These are phyloP conservation scores for Cymbopogon flexuosus DNA, from an alignment of 202 grass and related monocot genomes.

Conservation along the genomic window DNA sequence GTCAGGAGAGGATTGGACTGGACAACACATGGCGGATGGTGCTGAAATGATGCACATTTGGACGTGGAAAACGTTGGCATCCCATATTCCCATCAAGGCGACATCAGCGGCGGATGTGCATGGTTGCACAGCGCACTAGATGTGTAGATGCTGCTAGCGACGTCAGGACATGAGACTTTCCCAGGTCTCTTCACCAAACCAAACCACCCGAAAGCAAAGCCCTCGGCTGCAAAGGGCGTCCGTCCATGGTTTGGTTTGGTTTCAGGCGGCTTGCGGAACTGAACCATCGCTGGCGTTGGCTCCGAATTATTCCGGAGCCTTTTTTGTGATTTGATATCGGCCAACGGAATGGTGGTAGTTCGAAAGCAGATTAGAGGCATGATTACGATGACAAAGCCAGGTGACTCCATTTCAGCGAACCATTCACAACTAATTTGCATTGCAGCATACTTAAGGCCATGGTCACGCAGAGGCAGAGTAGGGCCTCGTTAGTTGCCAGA, in stretches of 20 bases:
- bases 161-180: neutral
- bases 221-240: neutral
- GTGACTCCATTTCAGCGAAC: neutral
- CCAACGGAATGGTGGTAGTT: slow-evolving; percentile 20
- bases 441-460: neutral
- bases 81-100: neutral
- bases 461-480: neutral
- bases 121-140: neutral
- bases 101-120: neutral
- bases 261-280: neutral
- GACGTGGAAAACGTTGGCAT: neutral
- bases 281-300: slow-evolving; percentile 5
- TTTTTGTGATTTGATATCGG: neutral
- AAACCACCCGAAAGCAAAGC: neutral
- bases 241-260: slow-evolving; percentile 13
- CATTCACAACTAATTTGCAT: neutral
- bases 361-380: slow-evolving; percentile 31
- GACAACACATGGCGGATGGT: neutral
- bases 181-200: neutral
- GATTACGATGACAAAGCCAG: slow-evolving; percentile 9
- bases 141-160: neutral
- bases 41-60: neutral
- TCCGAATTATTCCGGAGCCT: neutral
- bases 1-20: neutral
- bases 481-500: too few relatives aligned